Percentiles rank a stretch among this genome's conserved stretches.
Conservation (phyloP, 345 rosid species). For the Draba incana region DNA sequence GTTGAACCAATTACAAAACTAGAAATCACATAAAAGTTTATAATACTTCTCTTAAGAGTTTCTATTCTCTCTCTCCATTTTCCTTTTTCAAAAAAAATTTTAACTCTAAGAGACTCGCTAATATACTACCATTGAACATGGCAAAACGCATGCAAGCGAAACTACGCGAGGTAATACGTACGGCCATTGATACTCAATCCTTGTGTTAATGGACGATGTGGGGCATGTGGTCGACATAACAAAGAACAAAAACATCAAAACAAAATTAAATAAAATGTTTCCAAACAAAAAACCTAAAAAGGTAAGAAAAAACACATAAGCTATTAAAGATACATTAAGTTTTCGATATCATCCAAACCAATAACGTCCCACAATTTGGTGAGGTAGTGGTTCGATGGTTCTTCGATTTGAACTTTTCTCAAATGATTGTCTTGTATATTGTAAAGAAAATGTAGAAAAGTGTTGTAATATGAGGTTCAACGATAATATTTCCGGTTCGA, state of each 20-base stretch:
- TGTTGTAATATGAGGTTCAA: not conserved
- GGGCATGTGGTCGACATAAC: not conserved
- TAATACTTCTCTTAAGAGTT: too few species aligned
- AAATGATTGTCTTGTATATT: constrained; percentile 2
- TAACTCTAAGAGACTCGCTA: too few species aligned
- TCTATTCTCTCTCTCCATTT: too few species aligned
- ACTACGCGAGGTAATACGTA: constrained; percentile 1
- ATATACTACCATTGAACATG: too few species aligned
- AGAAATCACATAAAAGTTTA: too few species aligned
- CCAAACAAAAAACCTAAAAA: too few species aligned
- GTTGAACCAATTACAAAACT: too few species aligned
- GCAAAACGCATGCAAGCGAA: not conserved
- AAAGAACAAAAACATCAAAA: too few species aligned
- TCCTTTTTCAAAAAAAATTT: too few species aligned
- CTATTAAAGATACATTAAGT: constrained; percentile 12
- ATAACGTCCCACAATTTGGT: not conserved
- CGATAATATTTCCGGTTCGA: not conserved
- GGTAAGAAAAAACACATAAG: too few species aligned
- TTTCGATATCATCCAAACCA: constrained; percentile 10
- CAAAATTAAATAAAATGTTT: too few species aligned
- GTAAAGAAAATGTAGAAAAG: not conserved
- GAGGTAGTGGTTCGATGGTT: not conserved
- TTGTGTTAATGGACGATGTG: not conserved
- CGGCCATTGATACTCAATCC: not conserved
- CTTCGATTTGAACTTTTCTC: constrained; percentile 9